phyloP scores from a whole-genome alignment of 169 alveolate genomes.

The Plasmodium inui region DNA sequence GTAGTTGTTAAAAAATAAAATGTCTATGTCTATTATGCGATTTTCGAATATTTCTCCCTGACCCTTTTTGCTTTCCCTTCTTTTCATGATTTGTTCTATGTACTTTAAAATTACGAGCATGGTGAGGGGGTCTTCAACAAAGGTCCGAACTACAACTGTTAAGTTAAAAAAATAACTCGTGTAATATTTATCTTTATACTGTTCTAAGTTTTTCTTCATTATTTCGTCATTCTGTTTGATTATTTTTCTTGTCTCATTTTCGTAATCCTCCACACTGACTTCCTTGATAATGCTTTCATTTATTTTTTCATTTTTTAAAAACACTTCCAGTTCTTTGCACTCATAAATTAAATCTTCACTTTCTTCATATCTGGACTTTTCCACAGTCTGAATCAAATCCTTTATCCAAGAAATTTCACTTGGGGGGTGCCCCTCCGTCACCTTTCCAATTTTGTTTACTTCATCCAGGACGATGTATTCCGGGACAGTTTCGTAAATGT shows the following conservation, averaged over 20 bases:
- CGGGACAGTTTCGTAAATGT: slow-evolving; percentile 56
- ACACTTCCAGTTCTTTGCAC: slow-evolving; percentile 24
- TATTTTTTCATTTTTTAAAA: slow-evolving; percentile 40
- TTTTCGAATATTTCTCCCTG: slow-evolving; percentile 41
- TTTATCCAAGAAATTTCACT: slow-evolving; percentile 1
- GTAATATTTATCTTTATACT: slow-evolving; percentile 38
- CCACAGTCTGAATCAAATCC: slow-evolving; percentile 5
- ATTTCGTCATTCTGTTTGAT: slow-evolving; percentile 44
- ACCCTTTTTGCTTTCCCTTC: slow-evolving; percentile 13
- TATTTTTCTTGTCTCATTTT: slow-evolving; percentile 15
- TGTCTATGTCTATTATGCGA: slow-evolving; percentile 58
- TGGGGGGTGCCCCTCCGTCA: neutral
- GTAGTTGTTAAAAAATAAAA: slow-evolving; percentile 53
- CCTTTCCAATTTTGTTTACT: neutral
- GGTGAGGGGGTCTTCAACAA: slow-evolving; percentile 47
- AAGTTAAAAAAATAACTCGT: slow-evolving; percentile 55
- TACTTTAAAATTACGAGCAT: slow-evolving; percentile 50
- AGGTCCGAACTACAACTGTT: slow-evolving; percentile 26
- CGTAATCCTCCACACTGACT: slow-evolving; percentile 6
- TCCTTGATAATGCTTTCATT: slow-evolving; percentile 19
- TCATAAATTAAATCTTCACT: slow-evolving; percentile 13
- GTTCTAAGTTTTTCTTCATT: slow-evolving; percentile 35
- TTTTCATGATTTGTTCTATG: slow-evolving; percentile 54
- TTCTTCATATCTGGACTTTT: slow-evolving; percentile 30
- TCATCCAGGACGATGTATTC: slow-evolving; percentile 40